These are phyloP conservation scores for Plasmodium berghei DNA, from an alignment of 169 alveolate genomes.

Conservation along the genomic window DNA sequence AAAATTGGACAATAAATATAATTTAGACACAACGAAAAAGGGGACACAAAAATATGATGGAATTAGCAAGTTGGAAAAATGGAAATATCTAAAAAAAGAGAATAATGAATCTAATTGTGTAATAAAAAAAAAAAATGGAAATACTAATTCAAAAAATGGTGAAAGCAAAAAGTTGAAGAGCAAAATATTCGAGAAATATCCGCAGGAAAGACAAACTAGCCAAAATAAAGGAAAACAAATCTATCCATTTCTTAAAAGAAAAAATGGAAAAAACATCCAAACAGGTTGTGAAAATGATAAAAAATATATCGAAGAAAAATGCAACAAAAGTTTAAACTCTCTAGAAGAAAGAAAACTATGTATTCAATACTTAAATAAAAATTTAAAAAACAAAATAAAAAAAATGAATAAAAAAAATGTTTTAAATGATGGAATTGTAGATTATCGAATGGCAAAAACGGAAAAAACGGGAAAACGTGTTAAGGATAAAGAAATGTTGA, in stretches of 20 bases:
- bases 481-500: background rate
- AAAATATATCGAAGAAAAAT: background rate
- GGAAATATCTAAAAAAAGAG: too few species aligned
- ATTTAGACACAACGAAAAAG: too few species aligned
- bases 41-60: too few species aligned
- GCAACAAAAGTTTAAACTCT: background rate
- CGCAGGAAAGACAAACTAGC: background rate
- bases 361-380: slow-evolving; percentile 25
- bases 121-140: too few species aligned
- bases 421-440: background rate
- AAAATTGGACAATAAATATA: too few species aligned
- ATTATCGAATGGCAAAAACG: background rate
- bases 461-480: background rate
- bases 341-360: slow-evolving; percentile 30
- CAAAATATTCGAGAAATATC: background rate
- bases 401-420: background rate
- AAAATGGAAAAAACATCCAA: background rate
- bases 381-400: slow-evolving; percentile 19
- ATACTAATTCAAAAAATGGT: too few species aligned
- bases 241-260: background rate
- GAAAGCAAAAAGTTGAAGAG: background rate
- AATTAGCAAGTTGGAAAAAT: too few species aligned
- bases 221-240: background rate
- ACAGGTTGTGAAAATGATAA: background rate
- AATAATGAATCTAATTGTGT: too few species aligned